Evolutionary conservation across 1,284 basidiomycete genomes (phyloP).

Genomic region (Ceratobasidium sp.): DNA sequence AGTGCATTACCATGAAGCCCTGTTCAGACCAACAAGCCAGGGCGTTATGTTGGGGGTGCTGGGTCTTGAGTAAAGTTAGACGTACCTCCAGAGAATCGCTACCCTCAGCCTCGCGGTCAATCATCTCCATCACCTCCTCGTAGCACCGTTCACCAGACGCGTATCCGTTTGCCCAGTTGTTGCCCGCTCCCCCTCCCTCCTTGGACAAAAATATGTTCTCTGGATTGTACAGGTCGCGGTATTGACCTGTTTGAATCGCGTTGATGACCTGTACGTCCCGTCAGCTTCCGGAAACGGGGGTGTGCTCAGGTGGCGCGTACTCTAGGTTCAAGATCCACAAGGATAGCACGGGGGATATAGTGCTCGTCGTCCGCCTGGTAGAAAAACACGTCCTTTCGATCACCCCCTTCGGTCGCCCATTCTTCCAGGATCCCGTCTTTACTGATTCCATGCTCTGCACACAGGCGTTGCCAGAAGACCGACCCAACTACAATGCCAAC

Average conservation of each 20-base stretch:
- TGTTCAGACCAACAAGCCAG: constrained; percentile 57
- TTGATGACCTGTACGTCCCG: constrained; percentile 84
- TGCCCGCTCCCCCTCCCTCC: constrained; percentile 97
- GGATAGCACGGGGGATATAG: constrained; percentile 96
- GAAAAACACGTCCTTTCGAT: constrained; percentile 99
- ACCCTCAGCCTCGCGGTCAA: constrained; percentile 98
- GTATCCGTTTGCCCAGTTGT: constrained; percentile 99
- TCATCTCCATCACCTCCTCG: constrained; percentile 99
- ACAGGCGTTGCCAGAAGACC: constrained; percentile 95
- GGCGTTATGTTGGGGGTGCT: neutral
- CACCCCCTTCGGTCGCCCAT: constrained; percentile 93
- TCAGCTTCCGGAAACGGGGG: neutral
- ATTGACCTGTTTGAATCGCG: constrained; percentile 92
- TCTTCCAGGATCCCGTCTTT: constrained; percentile 94
- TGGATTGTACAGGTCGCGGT: constrained; percentile 95
- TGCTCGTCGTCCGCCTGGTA: constrained; percentile 99
- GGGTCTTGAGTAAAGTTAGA: neutral
- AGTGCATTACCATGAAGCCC: constrained; percentile 99
- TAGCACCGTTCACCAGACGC: constrained; percentile 90
- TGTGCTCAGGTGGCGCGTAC: constrained; percentile 63
- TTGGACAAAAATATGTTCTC: constrained; percentile 98
- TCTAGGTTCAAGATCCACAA: constrained; percentile 97
- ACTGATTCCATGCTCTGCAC: constrained; percentile 95
- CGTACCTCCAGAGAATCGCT: constrained; percentile 96
- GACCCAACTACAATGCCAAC: constrained; percentile 74